Base-by-base conservation (phyloP, 495 filamentous ascomycete species). In the Sabuloglossum arenarium region DNA sequence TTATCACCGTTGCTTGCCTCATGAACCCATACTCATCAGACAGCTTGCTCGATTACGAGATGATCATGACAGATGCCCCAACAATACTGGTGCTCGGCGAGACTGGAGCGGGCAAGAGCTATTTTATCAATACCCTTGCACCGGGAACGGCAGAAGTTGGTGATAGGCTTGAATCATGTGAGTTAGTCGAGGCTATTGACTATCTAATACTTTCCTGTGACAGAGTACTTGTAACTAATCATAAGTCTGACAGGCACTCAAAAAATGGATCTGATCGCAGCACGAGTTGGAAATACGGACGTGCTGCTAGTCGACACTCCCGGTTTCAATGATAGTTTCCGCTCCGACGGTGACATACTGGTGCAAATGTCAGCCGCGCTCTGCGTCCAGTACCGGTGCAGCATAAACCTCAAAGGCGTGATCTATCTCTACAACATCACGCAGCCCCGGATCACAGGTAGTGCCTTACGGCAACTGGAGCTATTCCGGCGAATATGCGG, bases 341-440 rank as follows among this genome's bases (percentile, higher is more conserved):
- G 23, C 28, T 6, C 0, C 11, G 25, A 59, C 37, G 61, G 49
- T 0, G 64, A 73, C 28, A 61, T 76, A 6, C 60, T 77, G 27
- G 39, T 60, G 37, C 64, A 72, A 30, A 68, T 76, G 10, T 63
- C 69, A 0, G 46, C 30, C 1, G 57, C 62, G 45, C 60, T 75
- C 0, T 55, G 52, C 1, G 54, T 63, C 0, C 59, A 67, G 25
- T 66, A 70, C 27, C 58, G 58, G 14, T 46, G 55, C 0, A 58
- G 58, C 0, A 16, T 65, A 24, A 58, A 55, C 0, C 59, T 71
- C 6, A 63, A 52, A 30, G 71, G 71, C 0, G 59, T 74, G 4
- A 56, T 73, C 19, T 74, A 68, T 52, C 55, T 74, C 14, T 68
- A 71, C 43, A 56, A 61, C 24, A 73, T 74, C 12, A 67, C 66